A percentile compares a stretch with the other conserved stretches of the same genome.
Conservation (phyloP, 306 rosid species). For the Hippophae tibetana region DNA sequence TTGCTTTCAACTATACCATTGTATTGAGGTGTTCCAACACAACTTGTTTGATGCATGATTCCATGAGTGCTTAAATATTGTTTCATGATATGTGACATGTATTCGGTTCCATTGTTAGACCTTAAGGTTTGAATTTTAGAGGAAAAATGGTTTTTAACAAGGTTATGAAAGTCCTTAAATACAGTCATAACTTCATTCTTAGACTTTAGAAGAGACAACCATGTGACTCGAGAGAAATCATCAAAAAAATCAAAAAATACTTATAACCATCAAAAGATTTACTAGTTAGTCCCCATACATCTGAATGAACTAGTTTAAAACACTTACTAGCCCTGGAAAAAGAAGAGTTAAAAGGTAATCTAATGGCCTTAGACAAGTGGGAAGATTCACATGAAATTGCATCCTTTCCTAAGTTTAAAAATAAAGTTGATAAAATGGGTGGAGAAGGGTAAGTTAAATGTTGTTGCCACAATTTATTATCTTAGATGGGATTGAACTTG, state of each 20-base stretch:
- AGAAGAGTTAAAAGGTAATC: too few relatives aligned
- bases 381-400: too few relatives aligned
- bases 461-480: too few relatives aligned
- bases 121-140: too few relatives aligned
- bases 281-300: too few relatives aligned
- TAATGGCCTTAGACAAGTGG: too few relatives aligned
- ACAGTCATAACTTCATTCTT: background rate
- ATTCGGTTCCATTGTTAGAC: background rate
- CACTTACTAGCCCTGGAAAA: too few relatives aligned
- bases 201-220: background rate
- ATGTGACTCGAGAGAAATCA: background rate
- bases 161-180: background rate
- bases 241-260: constrained; percentile 3
- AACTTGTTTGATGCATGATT: constrained; percentile 3
- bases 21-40: background rate
- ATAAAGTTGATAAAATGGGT: too few relatives aligned
- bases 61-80: background rate
- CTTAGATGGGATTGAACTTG: too few relatives aligned
- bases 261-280: background rate
- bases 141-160: background rate
- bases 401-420: too few relatives aligned
- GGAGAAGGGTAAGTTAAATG: too few relatives aligned
- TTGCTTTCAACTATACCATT: background rate
- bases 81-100: background rate
- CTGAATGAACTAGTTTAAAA: too few relatives aligned